Evolutionary conservation across 805 yeast genomes (phyloP).

Genomic region (Candida endomychidarum): DNA sequence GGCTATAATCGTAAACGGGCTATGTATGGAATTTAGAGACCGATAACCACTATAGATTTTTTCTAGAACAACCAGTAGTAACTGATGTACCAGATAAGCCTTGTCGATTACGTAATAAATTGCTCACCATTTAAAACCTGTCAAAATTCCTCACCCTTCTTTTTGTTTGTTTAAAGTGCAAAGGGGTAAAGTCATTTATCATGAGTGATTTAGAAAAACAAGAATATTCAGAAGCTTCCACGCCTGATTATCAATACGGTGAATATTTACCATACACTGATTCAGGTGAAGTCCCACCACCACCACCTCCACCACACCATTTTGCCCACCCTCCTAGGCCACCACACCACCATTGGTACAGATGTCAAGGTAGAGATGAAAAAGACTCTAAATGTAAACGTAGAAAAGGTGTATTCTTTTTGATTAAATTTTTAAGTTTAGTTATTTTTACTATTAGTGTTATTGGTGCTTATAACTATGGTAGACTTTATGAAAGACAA

Average conservation of each 20-base stretch:
- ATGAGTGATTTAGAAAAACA: constrained; percentile 10
- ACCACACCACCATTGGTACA: no score
- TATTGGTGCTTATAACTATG: constrained; percentile 7
- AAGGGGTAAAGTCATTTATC: background rate
- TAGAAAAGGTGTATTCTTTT: constrained; percentile 1
- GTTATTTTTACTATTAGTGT: background rate
- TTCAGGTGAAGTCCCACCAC: background rate
- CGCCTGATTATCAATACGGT: constrained; percentile 3
- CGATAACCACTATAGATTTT: no score
- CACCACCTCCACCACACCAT: constrained; percentile 1
- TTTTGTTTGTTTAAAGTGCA: background rate
- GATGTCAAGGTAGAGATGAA: constrained; percentile 3
- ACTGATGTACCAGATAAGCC: background rate
- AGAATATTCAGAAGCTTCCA: constrained; percentile 4
- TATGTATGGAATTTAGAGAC: background rate
- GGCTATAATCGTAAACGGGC: no score
- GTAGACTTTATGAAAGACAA: constrained; percentile 11
- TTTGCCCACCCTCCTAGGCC: background rate
- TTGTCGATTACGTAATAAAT: background rate
- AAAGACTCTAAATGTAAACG: background rate
- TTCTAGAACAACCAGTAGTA: no score
- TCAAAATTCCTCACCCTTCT: background rate
- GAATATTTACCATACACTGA: constrained; percentile 1
- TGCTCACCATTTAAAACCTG: background rate
- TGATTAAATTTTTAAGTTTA: constrained; percentile 2